Evolutionary conservation across 1,139 yeast genomes (phyloP), one percentile per base, ranked within the genome.

Genomic region (Pichia sp.): DNA sequence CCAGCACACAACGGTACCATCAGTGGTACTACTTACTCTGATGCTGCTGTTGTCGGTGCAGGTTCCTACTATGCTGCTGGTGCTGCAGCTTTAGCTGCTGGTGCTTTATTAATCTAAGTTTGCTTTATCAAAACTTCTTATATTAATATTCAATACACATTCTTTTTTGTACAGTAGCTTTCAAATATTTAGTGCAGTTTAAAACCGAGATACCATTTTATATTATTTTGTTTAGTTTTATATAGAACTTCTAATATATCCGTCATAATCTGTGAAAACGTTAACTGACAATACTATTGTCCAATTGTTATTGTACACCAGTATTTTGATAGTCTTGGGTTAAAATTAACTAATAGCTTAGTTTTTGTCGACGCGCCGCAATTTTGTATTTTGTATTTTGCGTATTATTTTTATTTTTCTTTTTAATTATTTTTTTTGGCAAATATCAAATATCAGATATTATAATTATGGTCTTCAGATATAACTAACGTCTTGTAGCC

Each of bases 41-140:
- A 48, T 54, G 64, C 54, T 43, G 64, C 61, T 50, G 56, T 52
- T 38, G 55, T 48, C 29, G 53, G 42, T 50, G 47, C 49, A 45
- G 62, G 61, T 54, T 50, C 56, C 36, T 57, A 49, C 53, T 58
- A 56, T 51, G 62, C 61, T 48, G 63, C 62, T 29, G 62, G 62
- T 59, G 62, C 61, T 45, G 63, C 60, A 43, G 61, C 61, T 48
- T 50, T 59, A 43, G 63, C 63, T 47, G 63, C 63, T 33, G 62
- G 62, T 60, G 62, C 62, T 59, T 56, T 60, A 50, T 58, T 60
- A 47, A 53, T 60, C 49, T 60, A 58, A 53, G 47, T n/a, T 27
- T 9, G 28, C 19, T 18, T 11, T 5, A 3, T 3, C 22, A n/a
- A 6, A 3, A 30, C 25, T 22, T 22, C 25, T 22, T 22, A 31